These are phyloP conservation scores for Globisporangium takayamanum DNA, from an alignment of 352 stramenopile species.

Conservation along the genomic window DNA sequence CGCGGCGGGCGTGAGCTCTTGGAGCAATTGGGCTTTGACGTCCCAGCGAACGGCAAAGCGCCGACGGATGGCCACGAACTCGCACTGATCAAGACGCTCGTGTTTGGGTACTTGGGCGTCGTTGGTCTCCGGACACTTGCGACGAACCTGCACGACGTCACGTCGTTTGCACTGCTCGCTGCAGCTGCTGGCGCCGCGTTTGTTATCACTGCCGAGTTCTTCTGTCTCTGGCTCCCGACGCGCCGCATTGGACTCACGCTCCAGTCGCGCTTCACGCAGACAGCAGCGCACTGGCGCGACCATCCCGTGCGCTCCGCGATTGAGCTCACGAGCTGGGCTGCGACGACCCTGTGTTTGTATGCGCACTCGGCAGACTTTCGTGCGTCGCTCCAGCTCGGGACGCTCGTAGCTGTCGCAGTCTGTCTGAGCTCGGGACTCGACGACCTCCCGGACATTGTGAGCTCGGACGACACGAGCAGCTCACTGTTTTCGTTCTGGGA, in stretches of 20 bases:
- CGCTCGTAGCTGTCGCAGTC: constrained; percentile 42
- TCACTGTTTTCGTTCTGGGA: constrained; percentile 46
- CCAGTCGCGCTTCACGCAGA: constrained; percentile 66
- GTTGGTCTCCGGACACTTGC: constrained; percentile 55
- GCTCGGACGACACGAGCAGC: constrained; percentile 25
- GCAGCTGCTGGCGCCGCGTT: constrained; percentile 62
- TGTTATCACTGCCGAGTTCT: constrained; percentile 70
- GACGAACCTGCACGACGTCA: constrained; percentile 64
- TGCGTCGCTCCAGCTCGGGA: constrained; percentile 46
- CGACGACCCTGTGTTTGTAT: constrained; percentile 53
- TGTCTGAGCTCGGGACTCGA: constrained; percentile 51
- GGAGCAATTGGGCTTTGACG: constrained; percentile 60
- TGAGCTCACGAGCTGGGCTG: constrained; percentile 60
- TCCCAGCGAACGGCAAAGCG: constrained; percentile 60
- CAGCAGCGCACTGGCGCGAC: constrained; percentile 53
- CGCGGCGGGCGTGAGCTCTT: constrained; percentile 48
- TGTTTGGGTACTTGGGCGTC: constrained; percentile 72
- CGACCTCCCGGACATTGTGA: constrained; percentile 48
- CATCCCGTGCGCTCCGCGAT: constrained; percentile 40
- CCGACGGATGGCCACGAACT: constrained; percentile 63
- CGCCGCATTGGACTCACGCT: constrained; percentile 62
- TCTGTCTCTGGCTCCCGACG: constrained; percentile 71
- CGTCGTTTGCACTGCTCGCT: constrained; percentile 63
- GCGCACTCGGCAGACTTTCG: constrained; percentile 44
- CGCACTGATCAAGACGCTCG: constrained; percentile 66